phyloP scores from a whole-genome alignment of 1,139 yeast genomes.

The Spencermartinsiella ligniputridi region DNA sequence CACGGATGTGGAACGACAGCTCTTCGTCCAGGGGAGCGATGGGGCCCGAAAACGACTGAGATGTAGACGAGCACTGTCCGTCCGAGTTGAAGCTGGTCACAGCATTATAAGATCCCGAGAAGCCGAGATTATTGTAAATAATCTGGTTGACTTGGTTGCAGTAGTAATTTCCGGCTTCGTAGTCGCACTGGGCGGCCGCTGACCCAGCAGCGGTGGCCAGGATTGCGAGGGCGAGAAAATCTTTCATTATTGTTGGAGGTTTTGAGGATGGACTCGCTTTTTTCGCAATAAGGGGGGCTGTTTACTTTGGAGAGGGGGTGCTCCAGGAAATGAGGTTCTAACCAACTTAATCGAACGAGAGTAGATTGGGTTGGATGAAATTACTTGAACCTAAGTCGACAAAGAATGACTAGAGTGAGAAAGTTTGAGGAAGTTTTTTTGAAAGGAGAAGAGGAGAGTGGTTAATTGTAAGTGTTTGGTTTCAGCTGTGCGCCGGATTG shows the following conservation, averaged over 20 bases:
- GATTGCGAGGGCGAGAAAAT: constrained; percentile 2
- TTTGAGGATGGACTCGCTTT: not conserved
- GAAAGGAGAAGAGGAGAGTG: too few species aligned
- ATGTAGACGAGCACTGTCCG: constrained; percentile 48
- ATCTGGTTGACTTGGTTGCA: constrained; percentile 68
- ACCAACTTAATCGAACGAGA: too few species aligned
- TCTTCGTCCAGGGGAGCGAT: constrained; percentile 86
- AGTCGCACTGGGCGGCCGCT: constrained; percentile 22
- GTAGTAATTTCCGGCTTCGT: constrained; percentile 68
- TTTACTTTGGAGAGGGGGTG: too few species aligned
- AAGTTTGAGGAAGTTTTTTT: too few species aligned
- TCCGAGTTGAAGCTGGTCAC: constrained; percentile 67
- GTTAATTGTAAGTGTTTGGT: too few species aligned
- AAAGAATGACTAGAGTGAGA: too few species aligned
- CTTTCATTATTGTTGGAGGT: not conserved
- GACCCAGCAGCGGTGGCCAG: constrained; percentile 16
- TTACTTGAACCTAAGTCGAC: too few species aligned
- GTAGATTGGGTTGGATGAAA: too few species aligned
- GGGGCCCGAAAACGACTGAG: constrained; percentile 61
- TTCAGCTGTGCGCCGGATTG: too few species aligned
- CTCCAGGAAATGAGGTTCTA: too few species aligned
- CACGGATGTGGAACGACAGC: constrained; percentile 89
- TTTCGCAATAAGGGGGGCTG: not conserved
- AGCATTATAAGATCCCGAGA: constrained; percentile 68
- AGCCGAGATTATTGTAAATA: constrained; percentile 69